A percentile compares a stretch with the other conserved stretches of the same genome.
phyloP scores from a whole-genome alignment of 1,139 yeast genomes.

The Hansenula lynferdii region DNA sequence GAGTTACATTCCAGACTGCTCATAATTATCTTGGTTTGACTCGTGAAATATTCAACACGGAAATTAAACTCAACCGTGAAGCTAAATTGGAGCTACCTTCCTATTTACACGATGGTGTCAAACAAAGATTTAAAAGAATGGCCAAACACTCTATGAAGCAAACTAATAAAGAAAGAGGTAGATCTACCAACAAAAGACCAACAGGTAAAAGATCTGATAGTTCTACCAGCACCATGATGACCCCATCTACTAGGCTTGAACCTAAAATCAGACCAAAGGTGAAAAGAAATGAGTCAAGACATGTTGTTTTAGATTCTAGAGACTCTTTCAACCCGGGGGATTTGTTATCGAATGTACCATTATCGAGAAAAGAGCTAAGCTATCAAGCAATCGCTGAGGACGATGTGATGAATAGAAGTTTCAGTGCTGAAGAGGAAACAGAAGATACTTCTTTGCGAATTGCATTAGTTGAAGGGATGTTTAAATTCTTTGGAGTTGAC shows the following conservation, averaged over 20 bases:
- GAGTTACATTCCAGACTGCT: slow-evolving; percentile 89
- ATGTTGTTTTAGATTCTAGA: slow-evolving; percentile 60
- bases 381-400: slow-evolving; percentile 8
- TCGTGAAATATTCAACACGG: slow-evolving; percentile 75
- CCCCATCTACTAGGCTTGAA: slow-evolving; percentile 5
- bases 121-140: slow-evolving; percentile 8
- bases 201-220: slow-evolving; percentile 3
- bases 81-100: slow-evolving; percentile 52
- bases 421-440: slow-evolving; percentile 68
- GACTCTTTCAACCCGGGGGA: slow-evolving; percentile 76
- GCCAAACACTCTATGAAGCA: background rate
- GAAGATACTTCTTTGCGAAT: slow-evolving; percentile 67
- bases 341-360: slow-evolving; percentile 74
- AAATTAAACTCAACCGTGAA: slow-evolving; percentile 54
- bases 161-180: background rate
- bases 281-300: slow-evolving; percentile 42
- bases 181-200: background rate
- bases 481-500: slow-evolving; percentile 66
- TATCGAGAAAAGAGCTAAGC: slow-evolving; percentile 45
- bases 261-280: slow-evolving; percentile 9
- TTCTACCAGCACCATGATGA: slow-evolving; percentile 5
- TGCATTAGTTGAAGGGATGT: slow-evolving; percentile 73
- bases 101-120: slow-evolving; percentile 49
- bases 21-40: slow-evolving; percentile 85
- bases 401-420: slow-evolving; percentile 34